A percentile compares a stretch with the other conserved stretches of the same genome.
Conservation (phyloP, 257 asterid species). For the Solanum rostratum region DNA sequence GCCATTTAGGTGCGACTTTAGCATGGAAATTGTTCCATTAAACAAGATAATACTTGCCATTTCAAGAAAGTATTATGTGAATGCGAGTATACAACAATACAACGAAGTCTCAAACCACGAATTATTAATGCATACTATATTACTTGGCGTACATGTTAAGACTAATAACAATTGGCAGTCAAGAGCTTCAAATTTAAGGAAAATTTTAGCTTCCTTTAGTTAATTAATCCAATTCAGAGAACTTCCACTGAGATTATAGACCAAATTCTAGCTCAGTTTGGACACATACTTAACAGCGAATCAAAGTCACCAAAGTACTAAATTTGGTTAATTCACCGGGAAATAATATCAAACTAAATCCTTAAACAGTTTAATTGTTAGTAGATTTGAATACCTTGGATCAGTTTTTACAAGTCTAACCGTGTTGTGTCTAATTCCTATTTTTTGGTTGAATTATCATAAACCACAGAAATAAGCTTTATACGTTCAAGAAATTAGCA, state of each 20-base stretch:
- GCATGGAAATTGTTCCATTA: not conserved
- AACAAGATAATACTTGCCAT: not conserved
- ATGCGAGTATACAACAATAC: not conserved
- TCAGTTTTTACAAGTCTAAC: not conserved
- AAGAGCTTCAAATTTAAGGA: not conserved
- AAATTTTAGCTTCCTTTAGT: not conserved
- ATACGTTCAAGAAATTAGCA: not conserved
- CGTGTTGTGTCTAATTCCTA: not conserved
- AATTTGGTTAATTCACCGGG: not conserved
- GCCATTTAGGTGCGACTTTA: not conserved
- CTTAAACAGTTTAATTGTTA: not conserved
- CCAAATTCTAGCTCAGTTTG: not conserved
- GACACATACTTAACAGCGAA: not conserved
- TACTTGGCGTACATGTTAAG: not conserved
- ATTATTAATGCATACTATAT: not conserved
- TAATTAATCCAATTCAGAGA: not conserved
- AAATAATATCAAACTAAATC: not conserved
- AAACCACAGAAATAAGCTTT: not conserved
- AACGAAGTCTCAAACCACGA: not conserved
- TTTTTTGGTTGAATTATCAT: not conserved
- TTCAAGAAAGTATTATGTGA: not conserved
- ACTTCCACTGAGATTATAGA: not conserved
- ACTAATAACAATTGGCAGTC: not conserved
- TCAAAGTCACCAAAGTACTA: not conserved
- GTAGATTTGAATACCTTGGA: not conserved